Evolutionary conservation across 768 basidiomycete genomes (phyloP).

Genomic region (Serpula lacrymans): DNA sequence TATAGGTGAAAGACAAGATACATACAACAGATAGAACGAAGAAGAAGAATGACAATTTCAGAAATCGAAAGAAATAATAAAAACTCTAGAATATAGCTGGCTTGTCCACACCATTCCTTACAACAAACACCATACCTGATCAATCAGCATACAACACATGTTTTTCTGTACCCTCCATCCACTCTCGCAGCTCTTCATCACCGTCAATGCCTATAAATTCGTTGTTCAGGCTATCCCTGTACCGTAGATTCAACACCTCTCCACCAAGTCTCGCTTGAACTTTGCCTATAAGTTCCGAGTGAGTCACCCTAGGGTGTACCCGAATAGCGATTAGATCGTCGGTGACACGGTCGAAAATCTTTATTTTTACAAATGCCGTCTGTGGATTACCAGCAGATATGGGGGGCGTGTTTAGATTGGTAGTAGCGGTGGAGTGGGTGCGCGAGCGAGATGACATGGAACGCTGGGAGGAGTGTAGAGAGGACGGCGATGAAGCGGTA

Average conservation of each 20-base stretch:
- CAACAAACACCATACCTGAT: constrained; percentile 14
- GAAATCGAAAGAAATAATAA: constrained; percentile 20
- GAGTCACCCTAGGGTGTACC: constrained; percentile 88
- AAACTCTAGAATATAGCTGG: constrained; percentile 26
- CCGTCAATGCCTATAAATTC: constrained; percentile 59
- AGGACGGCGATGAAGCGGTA: constrained; percentile 42
- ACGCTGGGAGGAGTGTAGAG: constrained; percentile 50
- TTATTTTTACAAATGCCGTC: constrained; percentile 95
- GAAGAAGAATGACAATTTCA: neutral
- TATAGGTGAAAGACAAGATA: no score
- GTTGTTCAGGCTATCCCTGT: constrained; percentile 69
- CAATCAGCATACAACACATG: constrained; percentile 80
- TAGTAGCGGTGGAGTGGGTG: constrained; percentile 50
- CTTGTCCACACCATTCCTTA: constrained; percentile 7
- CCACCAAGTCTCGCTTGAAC: constrained; percentile 82
- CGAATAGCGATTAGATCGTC: constrained; percentile 97
- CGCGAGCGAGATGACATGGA: constrained; percentile 49
- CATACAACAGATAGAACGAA: neutral
- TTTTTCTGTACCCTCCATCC: constrained; percentile 79
- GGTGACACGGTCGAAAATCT: constrained; percentile 90
- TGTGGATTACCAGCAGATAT: constrained; percentile 78
- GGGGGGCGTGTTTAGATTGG: constrained; percentile 59
- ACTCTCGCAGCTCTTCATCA: constrained; percentile 62
- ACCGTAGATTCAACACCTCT: constrained; percentile 67
- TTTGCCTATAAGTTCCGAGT: constrained; percentile 86